Evolutionary conservation across 1,284 basidiomycete genomes (phyloP), one percentile per base, ranked within the genome.

Genomic region (Sparassis latifolia): DNA sequence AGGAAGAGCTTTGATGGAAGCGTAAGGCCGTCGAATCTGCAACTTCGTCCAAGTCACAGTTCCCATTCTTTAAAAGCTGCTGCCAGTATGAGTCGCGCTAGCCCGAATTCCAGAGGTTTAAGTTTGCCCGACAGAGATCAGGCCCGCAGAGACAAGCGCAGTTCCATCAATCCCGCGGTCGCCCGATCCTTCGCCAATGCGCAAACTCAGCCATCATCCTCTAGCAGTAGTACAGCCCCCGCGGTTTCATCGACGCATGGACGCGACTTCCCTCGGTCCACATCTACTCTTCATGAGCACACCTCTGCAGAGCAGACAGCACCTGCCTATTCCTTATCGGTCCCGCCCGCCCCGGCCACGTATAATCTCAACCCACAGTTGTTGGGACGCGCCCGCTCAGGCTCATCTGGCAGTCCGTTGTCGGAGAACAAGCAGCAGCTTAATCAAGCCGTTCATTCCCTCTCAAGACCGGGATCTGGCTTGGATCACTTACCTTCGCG

Each of bases 1-100:
- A 70, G 79, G 43, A 79, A 75, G 58, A 84, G 79, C 57, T 80
- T 77, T 52, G 82, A 86, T 54, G 79, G 80, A 51, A 75, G 79
- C 41, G 68, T 78, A 27, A 74, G 76, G 29, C 77, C 78, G 5
- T 66, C 79, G 44, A 73, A 79, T 55, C 58, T 73, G 31, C 64
- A 75, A n/a, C 66, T 76, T 53, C 57, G 60, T 10, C 38, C 56
- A 4, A 53, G 54, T 35, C 50, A 55, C 29, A 62, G 58, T 47
- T 53, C 52, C 44, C 50, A 54, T 42, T 62, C 60, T 33, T 54
- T 62, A 20, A 60, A 55, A 47, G 47, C 51, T 20, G 49, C 48
- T 10, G 37, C 39, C 31, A 44, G 38, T 32, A 49, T 20, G 44
- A 38, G 48, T 49, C 32, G 28, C 28, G 27, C 10, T 28, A 27